Conservation (phyloP, 768 basidiomycete species). For the Tricholoma matsutake region DNA sequence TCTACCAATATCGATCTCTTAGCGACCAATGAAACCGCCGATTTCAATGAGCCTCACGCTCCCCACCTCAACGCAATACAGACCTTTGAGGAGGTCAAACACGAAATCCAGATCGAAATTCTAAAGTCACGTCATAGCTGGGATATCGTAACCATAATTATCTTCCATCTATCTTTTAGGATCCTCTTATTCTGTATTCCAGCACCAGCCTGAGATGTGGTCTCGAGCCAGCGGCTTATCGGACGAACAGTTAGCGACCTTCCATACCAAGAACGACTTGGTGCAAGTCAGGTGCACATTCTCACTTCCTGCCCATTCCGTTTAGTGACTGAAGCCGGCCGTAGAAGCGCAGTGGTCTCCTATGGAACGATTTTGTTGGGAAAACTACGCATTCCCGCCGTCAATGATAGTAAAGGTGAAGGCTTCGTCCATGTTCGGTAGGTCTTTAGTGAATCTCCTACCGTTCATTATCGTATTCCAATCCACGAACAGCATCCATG, state of each 20-base stretch:
- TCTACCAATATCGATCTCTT: too few relatives aligned
- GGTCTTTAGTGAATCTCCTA: constrained; percentile 14
- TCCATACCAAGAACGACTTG: constrained; percentile 45
- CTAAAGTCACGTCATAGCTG: constrained; percentile 63
- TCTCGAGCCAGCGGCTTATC: constrained; percentile 49
- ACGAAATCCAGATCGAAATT: constrained; percentile 62
- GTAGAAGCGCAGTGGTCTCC: constrained; percentile 51
- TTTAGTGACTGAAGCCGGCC: background rate
- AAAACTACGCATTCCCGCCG: constrained; percentile 68
- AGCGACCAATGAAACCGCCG: constrained; percentile 59
- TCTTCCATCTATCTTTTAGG: background rate
- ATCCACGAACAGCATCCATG: constrained; percentile 54
- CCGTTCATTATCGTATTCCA: constrained; percentile 3
- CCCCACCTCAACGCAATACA: constrained; percentile 61
- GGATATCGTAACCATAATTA: constrained; percentile 37
- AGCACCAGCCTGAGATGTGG: constrained; percentile 73
- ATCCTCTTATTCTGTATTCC: background rate
- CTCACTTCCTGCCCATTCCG: background rate
- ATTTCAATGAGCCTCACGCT: constrained; percentile 54
- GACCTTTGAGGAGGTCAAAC: constrained; percentile 57
- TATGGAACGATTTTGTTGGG: constrained; percentile 74
- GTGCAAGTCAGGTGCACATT: constrained; percentile 32
- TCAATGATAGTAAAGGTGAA: constrained; percentile 58
- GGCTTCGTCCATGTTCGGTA: constrained; percentile 75
- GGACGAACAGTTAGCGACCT: constrained; percentile 50